Conservation (phyloP, 208 protist species). For the Herpetomonas samuelpessoai region DNA sequence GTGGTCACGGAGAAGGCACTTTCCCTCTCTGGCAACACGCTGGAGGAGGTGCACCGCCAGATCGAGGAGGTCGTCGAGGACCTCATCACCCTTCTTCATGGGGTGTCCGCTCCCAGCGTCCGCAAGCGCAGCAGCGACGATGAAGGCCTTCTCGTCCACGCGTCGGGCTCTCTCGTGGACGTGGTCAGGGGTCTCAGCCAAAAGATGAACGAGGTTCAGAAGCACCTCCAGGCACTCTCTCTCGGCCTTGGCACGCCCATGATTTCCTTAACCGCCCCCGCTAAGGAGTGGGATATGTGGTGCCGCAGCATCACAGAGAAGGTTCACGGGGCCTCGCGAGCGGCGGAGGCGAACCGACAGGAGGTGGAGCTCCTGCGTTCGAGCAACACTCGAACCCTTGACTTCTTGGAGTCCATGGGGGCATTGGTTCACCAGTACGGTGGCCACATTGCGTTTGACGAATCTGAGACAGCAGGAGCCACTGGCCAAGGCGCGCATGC, state of each 20-base stretch:
- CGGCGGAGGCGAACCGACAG: slow-evolving; percentile 1
- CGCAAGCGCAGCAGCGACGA: not conserved
- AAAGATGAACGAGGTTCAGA: not conserved
- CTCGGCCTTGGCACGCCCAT: not conserved
- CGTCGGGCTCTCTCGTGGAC: not conserved
- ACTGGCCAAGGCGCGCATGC: not conserved
- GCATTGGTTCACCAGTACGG: slow-evolving; percentile 35
- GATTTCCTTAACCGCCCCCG: not conserved
- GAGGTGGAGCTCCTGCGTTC: slow-evolving; percentile 3
- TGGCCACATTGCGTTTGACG: slow-evolving; percentile 25
- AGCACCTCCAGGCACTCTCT: not conserved
- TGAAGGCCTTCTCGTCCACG: not conserved
- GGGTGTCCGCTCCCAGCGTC: slow-evolving; percentile 1
- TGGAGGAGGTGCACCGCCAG: not conserved
- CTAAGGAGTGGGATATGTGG: not conserved
- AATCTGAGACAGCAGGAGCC: not conserved
- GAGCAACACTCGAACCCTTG: slow-evolving; percentile 6
- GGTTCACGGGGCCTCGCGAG: slow-evolving; percentile 15
- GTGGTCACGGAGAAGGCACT: not conserved
- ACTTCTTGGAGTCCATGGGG: slow-evolving; percentile 43
- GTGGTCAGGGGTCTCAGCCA: not conserved
- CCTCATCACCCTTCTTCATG: not conserved
- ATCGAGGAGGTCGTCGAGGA: not conserved
- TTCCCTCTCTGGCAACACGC: not conserved
- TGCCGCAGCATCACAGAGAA: slow-evolving; percentile 1